Evolutionary conservation across 768 basidiomycete species (phyloP).

Genomic region (Auricularia sp.): DNA sequence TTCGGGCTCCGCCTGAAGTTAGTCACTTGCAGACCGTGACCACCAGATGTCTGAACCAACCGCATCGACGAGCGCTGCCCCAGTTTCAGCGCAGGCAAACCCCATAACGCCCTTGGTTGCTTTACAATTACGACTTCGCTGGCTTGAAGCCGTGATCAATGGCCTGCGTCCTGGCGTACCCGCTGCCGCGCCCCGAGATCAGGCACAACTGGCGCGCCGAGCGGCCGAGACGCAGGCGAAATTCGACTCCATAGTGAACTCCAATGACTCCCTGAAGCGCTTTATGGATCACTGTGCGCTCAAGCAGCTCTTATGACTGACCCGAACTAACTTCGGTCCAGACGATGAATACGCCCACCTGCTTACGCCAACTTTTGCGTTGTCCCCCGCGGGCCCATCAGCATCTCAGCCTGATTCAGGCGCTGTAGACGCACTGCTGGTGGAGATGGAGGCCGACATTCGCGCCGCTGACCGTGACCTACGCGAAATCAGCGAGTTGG

Average conservation of each 20-base stretch:
- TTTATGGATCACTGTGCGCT: slow-evolving; percentile 53
- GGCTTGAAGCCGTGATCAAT: slow-evolving; percentile 68
- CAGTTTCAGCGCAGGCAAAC: slow-evolving; percentile 14
- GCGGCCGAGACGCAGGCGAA: slow-evolving; percentile 52
- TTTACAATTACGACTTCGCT: slow-evolving; percentile 63
- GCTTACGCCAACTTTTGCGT: slow-evolving; percentile 65
- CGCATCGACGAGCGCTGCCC: background rate
- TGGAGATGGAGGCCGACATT: slow-evolving; percentile 77
- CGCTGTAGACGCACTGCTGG: slow-evolving; percentile 60
- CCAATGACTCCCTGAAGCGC: slow-evolving; percentile 59
- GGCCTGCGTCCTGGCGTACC: slow-evolving; percentile 43
- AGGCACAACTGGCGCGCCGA: slow-evolving; percentile 41
- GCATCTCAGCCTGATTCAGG: slow-evolving; percentile 49
- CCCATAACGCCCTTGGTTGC: slow-evolving; percentile 58
- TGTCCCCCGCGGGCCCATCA: slow-evolving; percentile 31
- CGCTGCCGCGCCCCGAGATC: slow-evolving; percentile 25
- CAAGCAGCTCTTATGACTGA: too few relatives aligned
- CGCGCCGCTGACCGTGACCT: slow-evolving; percentile 76
- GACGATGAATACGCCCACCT: slow-evolving; percentile 66
- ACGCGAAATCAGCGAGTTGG: slow-evolving; percentile 62
- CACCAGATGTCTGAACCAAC: background rate
- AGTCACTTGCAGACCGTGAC: too few relatives aligned
- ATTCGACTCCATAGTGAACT: slow-evolving; percentile 48
- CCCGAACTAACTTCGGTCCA: too few relatives aligned
- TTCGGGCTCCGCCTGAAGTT: too few relatives aligned